Base-by-base conservation (phyloP, 768 basidiomycete genomes). In the Cystobasidiopsis lactophilus region DNA sequence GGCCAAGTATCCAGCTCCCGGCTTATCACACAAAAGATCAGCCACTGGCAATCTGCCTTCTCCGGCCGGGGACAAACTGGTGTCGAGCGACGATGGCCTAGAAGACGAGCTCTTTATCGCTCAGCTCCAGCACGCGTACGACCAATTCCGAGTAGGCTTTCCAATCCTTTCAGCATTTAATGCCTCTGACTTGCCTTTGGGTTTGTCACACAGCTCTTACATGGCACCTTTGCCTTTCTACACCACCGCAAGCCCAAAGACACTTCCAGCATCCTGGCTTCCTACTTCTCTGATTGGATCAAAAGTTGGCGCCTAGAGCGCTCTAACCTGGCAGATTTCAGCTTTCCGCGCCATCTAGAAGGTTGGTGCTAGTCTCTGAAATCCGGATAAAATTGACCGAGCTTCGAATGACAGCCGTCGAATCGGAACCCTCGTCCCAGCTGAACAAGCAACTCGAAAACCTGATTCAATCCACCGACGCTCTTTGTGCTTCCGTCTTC, bases 61-160 rank as follows among this genome's bases (percentile, higher is more conserved):
- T 26, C 27, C 41, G 41, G 9, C 21, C 27, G 7, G 14, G 45
- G 30, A 30, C 26, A 47, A 47, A 47, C 5, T 4, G 24, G 29
- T n/a, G 9, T 4, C 23, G 4, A 27, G 24, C 30, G 45, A 47
- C 30, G 45, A 47, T 10, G 45, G 45, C 5, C 3, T 47, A 23
- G 45, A 47, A 13, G 45, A 47, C 30, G 45, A 47, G 30, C 11
- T 47, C 23, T 47, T 47, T n/a, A 13, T 47, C 30, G 43, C 49
- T 50, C 16, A n/a, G 16, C 35, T 50, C 13, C 29, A 37, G 29
- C 49, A 40, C 43, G 31, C 38, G 13, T 50, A 47, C 30, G 24
- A 29, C 11, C 14, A 18, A 7, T 50, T 50, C 35, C 16, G 49
- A 37, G 49, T 37, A 30, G 35, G 49, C 38, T 35, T 24, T 19